A percentile compares a stretch with the other conserved stretches of the same genome.
These are phyloP conservation scores for Cryptococcus deneoformans DNA, from an alignment of 1,284 basidiomycete species.

Conservation along the genomic window DNA sequence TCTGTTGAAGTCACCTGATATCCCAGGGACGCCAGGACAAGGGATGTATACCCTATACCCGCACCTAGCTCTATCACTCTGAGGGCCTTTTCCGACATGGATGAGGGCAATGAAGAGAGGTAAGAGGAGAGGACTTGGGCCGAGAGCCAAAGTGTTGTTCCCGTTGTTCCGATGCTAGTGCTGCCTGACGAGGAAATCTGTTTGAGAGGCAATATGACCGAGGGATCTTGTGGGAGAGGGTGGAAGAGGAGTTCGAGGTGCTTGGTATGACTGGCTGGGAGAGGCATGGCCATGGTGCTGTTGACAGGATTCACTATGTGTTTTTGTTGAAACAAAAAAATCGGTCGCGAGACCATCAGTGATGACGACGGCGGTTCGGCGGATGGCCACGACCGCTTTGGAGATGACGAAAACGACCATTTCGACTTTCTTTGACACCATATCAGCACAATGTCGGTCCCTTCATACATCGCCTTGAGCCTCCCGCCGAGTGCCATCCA, in stretches of 20 bases:
- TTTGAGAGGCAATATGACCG: slow-evolving; percentile 15
- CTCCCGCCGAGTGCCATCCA: slow-evolving; percentile 12
- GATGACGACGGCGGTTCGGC: not conserved
- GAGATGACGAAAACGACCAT: not conserved
- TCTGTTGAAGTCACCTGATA: slow-evolving; percentile 80
- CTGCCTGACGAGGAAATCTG: slow-evolving; percentile 21
- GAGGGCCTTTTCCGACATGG: slow-evolving; percentile 16
- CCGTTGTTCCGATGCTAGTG: slow-evolving; percentile 19
- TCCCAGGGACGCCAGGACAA: slow-evolving; percentile 63
- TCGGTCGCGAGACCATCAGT: not conserved
- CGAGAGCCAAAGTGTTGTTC: slow-evolving; percentile 75
- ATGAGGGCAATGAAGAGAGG: slow-evolving; percentile 50
- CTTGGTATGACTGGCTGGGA: slow-evolving; percentile 56
- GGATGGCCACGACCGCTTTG: not conserved
- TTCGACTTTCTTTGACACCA: too few relatives aligned
- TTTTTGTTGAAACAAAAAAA: not conserved
- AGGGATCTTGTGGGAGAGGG: slow-evolving; percentile 50
- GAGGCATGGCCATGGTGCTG: slow-evolving; percentile 2
- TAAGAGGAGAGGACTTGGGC: slow-evolving; percentile 70
- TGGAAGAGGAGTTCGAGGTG: slow-evolving; percentile 58
- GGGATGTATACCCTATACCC: slow-evolving; percentile 73
- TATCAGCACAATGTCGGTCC: not conserved
- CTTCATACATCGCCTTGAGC: slow-evolving; percentile 2
- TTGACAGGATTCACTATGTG: too few relatives aligned
- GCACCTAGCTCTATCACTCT: slow-evolving; percentile 73